Evolutionary conservation across 768 basidiomycete genomes (phyloP), one percentile per base, ranked within the genome.

Genomic region (Saitozyma podzolica): DNA sequence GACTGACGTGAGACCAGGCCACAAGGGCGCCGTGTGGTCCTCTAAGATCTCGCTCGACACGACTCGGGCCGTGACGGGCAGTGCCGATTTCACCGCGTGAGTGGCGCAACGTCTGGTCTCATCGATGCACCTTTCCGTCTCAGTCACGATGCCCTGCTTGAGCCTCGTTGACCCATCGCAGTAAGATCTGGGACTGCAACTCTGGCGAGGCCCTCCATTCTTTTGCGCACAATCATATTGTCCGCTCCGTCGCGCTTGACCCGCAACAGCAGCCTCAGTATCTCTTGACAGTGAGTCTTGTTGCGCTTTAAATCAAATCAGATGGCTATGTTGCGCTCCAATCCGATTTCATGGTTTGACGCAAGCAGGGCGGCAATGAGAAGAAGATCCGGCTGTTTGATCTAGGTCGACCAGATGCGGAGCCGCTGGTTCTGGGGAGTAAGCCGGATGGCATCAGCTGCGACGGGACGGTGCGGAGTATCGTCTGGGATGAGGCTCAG

Each of bases 201-300:
- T 86, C 88, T 20, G 96, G 96, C 62, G 83, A 86, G n/a, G 80
- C 84, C 40, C 83, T 98, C 45, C 91, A 96, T 72, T 96, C 95
- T n/a, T 95, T 98, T 77, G 89, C 92, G 11, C 96, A 99, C 80
- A 90, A 93, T 75, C 96, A 98, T 82, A 99, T 99, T 76, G 96
- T 99, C 72, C 90, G 94, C 69, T 92, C 88, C 52, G 91, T 97
- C 58, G 93, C 93, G 19, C 81, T 96, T 68, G 91, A 91, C 39
- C 87, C 90, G 7, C 81, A 72, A 62, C 63, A 63, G 37, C 62
- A 61, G 20, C 74, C 78, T 1, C 76, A 79, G 63, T 79, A 79
- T 56, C 68, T 79, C 8, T 60, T 79, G 16, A 79, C 78, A 0
- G 77, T 78, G 57, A 68, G 74, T 50, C 42, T 40, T 19, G 37